A percentile compares a stretch with the other conserved stretches of the same genome.
Evolutionary conservation across 2,329 filamentous ascomycete species (phyloP).

Genomic region (Cladorrhinum sp.): DNA sequence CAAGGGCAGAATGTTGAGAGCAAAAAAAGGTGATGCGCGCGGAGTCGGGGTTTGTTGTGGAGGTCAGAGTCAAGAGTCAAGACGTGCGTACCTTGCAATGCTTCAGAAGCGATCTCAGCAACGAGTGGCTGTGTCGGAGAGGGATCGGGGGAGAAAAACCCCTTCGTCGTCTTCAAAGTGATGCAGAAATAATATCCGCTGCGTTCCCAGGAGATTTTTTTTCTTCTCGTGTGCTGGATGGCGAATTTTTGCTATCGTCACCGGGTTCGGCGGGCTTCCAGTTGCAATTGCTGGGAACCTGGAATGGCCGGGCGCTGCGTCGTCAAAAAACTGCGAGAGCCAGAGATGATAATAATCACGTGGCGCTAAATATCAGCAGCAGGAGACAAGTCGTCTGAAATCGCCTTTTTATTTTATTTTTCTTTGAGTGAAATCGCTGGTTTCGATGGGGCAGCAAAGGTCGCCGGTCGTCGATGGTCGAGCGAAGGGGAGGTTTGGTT

Average conservation of each 20-base stretch:
- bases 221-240: conserved; percentile 17
- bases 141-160: conserved; percentile 30
- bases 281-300: conserved; percentile 15
- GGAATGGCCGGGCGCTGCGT: conserved; percentile 13
- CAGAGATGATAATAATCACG: conserved; percentile 12
- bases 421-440: neutral
- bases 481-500: conserved; percentile 14
- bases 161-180: conserved; percentile 26
- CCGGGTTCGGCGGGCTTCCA: conserved; percentile 21
- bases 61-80: neutral
- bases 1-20: neutral
- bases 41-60: neutral
- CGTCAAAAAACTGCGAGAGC: conserved; percentile 15
- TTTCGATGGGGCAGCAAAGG: neutral
- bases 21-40: neutral
- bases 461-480: conserved; percentile 21
- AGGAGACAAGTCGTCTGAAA: conserved; percentile 9
- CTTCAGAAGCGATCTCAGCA: conserved; percentile 29
- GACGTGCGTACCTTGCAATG: neutral
- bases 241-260: conserved; percentile 25
- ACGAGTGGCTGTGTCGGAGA: conserved; percentile 19
- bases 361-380: conserved; percentile 18
- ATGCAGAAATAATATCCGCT: conserved; percentile 9
- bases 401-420: conserved; percentile 9
- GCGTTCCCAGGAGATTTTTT: neutral